Percentiles rank a stretch among this genome's conserved stretches.
phyloP scores from a whole-genome alignment of 2,329 filamentous ascomycete genomes.

The Pseudogymnoascus sp. region DNA sequence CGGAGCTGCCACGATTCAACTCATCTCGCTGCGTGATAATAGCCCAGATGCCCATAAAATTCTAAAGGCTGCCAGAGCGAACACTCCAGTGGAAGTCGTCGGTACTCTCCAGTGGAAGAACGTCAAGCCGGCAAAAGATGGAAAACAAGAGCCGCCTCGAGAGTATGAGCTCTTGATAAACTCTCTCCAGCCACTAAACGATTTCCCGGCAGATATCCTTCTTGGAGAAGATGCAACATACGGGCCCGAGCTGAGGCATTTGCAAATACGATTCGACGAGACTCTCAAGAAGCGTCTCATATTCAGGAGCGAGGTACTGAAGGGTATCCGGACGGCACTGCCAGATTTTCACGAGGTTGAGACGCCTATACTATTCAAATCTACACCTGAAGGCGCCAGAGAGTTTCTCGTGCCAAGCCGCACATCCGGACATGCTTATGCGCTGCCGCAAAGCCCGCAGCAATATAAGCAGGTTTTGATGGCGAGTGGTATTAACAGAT shows the following conservation, averaged over 20 bases:
- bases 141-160: background rate
- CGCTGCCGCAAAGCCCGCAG: conserved; percentile 89
- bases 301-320: conserved; percentile 52
- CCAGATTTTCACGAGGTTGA: conserved; percentile 54
- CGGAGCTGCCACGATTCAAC: conserved; percentile 13
- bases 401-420: conserved; percentile 92
- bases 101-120: conserved; percentile 11
- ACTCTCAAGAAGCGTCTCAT: conserved; percentile 58
- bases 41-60: background rate
- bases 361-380: conserved; percentile 92
- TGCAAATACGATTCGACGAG: conserved; percentile 72
- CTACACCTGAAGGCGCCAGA: conserved; percentile 86
- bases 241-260: conserved; percentile 63
- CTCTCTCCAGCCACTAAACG: conserved; percentile 59
- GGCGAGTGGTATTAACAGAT: conserved; percentile 72
- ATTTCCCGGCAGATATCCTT: conserved; percentile 66
- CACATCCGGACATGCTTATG: conserved; percentile 68
- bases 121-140: conserved; percentile 7
- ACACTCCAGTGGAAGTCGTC: conserved; percentile 16
- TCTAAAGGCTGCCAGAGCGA: conserved; percentile 4
- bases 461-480: conserved; percentile 98
- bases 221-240: conserved; percentile 65
- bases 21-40: background rate
- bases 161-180: conserved; percentile 51
- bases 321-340: background rate